Conservation (phyloP, 164 flowering plant species). For the Dillenia suffruticosa region DNA sequence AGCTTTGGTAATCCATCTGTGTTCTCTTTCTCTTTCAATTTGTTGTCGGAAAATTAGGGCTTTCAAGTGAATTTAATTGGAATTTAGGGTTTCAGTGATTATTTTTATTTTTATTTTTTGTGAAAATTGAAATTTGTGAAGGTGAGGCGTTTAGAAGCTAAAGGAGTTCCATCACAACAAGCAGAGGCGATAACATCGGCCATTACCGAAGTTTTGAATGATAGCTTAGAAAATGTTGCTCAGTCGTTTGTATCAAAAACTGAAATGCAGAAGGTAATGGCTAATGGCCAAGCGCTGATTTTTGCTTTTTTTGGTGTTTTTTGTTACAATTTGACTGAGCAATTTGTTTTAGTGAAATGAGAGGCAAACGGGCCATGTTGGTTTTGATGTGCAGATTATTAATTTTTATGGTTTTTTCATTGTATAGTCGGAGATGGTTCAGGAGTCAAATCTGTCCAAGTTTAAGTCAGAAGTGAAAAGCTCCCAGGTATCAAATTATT, state of each 20-base stretch:
- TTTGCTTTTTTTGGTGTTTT: not conserved
- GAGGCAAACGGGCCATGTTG: not conserved
- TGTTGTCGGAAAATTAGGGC: conserved; percentile 1
- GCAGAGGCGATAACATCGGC: conserved; percentile 87
- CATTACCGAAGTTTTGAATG: conserved; percentile 67
- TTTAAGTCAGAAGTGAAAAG: conserved; percentile 73
- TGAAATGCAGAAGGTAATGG: conserved; percentile 76
- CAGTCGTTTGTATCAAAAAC: conserved; percentile 51
- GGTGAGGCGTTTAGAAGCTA: conserved; percentile 72
- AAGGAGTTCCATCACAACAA: conserved; percentile 72
- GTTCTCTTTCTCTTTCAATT: not conserved
- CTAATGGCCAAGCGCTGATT: too few relatives aligned
- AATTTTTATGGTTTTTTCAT: not conserved
- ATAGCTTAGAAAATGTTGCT: conserved; percentile 70
- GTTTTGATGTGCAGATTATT: not conserved
- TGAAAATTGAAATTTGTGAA: conserved; percentile 6
- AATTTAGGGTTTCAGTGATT: not conserved
- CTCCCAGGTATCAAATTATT: conserved; percentile 47
- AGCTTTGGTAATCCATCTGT: conserved; percentile 42
- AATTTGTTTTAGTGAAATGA: too few relatives aligned
- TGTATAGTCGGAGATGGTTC: conserved; percentile 50
- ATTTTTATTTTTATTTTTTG: not conserved
- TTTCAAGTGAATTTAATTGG: too few relatives aligned
- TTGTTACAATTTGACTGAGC: not conserved
- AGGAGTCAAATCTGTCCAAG: conserved; percentile 55